phyloP scores from a whole-genome alignment of 2,329 filamentous ascomycete genomes.

The Fonsecaea pedrosoi region DNA sequence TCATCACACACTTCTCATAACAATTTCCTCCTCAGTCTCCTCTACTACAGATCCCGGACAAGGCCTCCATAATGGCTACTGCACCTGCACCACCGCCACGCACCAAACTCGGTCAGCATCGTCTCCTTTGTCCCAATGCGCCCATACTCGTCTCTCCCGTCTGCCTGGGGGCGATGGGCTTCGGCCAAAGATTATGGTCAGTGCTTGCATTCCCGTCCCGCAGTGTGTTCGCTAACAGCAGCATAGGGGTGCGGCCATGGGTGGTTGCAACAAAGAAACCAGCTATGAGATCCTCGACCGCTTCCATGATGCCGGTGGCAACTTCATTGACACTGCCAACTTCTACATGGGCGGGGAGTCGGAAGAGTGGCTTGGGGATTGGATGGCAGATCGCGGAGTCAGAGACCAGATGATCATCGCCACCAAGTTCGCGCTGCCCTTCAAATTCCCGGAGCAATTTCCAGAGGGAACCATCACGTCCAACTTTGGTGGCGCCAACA shows the following conservation, averaged over 20 bases:
- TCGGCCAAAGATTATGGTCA: conserved; percentile 49
- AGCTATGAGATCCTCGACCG: conserved; percentile 56
- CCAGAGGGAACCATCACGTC: conserved; percentile 22
- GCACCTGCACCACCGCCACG: conserved; percentile 42
- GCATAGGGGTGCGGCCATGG: conserved; percentile 48
- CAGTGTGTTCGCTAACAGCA: not conserved
- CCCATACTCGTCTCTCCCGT: conserved; percentile 63
- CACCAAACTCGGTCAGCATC: conserved; percentile 58
- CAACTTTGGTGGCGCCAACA: conserved; percentile 53
- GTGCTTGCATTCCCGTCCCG: not conserved
- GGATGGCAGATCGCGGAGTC: conserved; percentile 54
- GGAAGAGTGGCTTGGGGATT: conserved; percentile 58
- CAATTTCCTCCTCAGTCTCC: not conserved
- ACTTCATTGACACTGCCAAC: conserved; percentile 61
- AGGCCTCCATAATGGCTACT: not conserved
- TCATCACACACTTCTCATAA: not conserved
- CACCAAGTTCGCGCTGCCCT: conserved; percentile 59
- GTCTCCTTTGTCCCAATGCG: conserved; percentile 59
- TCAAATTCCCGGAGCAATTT: conserved; percentile 41
- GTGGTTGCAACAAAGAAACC: conserved; percentile 52
- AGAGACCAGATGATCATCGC: conserved; percentile 61
- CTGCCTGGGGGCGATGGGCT: conserved; percentile 63
- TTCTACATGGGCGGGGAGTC: conserved; percentile 49
- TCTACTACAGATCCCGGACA: not conserved
- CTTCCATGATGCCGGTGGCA: conserved; percentile 55